Base-by-base conservation (phyloP, 1,284 basidiomycete species). In the Golubevia sp. region DNA sequence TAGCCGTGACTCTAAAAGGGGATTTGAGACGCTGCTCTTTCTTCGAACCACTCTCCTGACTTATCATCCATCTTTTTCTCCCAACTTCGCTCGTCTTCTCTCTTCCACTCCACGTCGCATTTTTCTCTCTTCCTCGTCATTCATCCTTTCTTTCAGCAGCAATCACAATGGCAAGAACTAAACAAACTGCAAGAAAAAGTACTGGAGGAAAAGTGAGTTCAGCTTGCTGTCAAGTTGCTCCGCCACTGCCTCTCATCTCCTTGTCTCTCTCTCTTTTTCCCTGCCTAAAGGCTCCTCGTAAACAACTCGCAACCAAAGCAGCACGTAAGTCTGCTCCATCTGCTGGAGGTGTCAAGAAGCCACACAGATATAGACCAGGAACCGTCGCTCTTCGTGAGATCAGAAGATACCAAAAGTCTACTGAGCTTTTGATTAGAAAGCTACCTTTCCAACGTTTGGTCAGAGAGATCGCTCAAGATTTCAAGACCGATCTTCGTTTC, bases 371-470 rank as follows among this genome's bases (percentile, higher is more conserved):
- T 20, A 15, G 20, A 44, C 21, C 52, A 23, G 13, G 21, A 23
- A 49, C 48, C 48, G 89, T 92, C 64, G 94, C 94, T 26, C 86
- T 97, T 62, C 88, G 91, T 44, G 94, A 97, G 86, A 97, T 97
- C 61, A 88, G 94, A 69, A 92, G 91, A 79, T 97, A 95, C 84
- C 94, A 97, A 85, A 94, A 93, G 84, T 90, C 89, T 71, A 97
- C 94, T 2, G 93, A 97, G 78, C 86, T 97, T 62, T 85, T 97
- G 63, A 86, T 97, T 66, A 88, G 89, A 71, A 94, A 92, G 83
- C 87, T 97, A 53, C 94, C 94, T 0, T 97, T 97, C 83, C 91
- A 92, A 55, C 91, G 94, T 72, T 86, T 97, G 75, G 94, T 97
- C 77, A 77, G 91, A 11, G 57, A 58, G 57, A 58, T 58, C 23